These are phyloP conservation scores for Priceomyces fermenticarens DNA, from an alignment of 805 yeast species.

Conservation along the genomic window DNA sequence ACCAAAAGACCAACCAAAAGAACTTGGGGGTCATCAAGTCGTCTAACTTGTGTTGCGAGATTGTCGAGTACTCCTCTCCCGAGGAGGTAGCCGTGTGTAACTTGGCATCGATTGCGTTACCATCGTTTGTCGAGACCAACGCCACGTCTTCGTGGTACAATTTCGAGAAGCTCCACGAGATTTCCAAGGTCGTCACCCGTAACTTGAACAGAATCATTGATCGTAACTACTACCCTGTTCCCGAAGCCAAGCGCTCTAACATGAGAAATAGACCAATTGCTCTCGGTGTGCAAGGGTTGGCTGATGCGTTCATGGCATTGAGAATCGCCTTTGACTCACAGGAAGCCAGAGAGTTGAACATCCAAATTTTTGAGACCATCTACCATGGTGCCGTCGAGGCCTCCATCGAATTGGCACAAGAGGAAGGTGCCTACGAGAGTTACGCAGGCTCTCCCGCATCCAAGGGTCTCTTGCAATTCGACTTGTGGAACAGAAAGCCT, in stretches of 20 bases:
- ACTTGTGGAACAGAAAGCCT: slow-evolving; percentile 59
- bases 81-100: slow-evolving; percentile 63
- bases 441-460: slow-evolving; percentile 61
- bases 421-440: slow-evolving; percentile 49
- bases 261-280: slow-evolving; percentile 62
- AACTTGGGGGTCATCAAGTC: slow-evolving; percentile 59
- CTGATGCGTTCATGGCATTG: slow-evolving; percentile 55
- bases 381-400: slow-evolving; percentile 60
- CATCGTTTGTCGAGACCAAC: slow-evolving; percentile 51
- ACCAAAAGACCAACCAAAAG: slow-evolving; percentile 56
- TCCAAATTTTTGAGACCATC: slow-evolving; percentile 59
- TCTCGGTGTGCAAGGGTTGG: slow-evolving; percentile 62
- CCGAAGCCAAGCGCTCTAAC: slow-evolving; percentile 51
- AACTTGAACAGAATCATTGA: slow-evolving; percentile 58
- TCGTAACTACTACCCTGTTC: slow-evolving; percentile 55
- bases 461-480: slow-evolving; percentile 54
- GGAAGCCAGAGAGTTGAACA: slow-evolving; percentile 54
- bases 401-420: slow-evolving; percentile 50
- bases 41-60: slow-evolving; percentile 61
- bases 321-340: slow-evolving; percentile 57
- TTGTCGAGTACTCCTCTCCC: slow-evolving; percentile 57
- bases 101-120: slow-evolving; percentile 58
- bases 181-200: slow-evolving; percentile 52
- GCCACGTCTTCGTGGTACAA: slow-evolving; percentile 45
- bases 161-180: slow-evolving; percentile 53